Percentiles rank a stretch among this genome's conserved stretches.
Evolutionary conservation across 305 asterid species (phyloP).

Genomic region (Solanum hybrid): DNA sequence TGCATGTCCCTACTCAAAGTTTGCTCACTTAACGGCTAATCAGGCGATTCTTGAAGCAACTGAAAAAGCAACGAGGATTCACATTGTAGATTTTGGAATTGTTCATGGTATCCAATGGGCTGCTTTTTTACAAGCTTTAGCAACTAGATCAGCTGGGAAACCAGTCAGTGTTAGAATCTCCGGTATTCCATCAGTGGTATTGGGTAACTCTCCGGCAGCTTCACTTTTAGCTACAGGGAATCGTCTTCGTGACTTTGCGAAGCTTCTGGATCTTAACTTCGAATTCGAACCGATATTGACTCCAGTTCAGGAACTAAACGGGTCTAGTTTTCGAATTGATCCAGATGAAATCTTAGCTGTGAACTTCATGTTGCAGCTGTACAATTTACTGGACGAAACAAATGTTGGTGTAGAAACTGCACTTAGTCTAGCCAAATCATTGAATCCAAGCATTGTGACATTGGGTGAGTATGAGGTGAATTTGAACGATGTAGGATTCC

Average conservation of each 20-base stretch:
- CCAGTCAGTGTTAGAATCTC: conserved; percentile 62
- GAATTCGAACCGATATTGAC: conserved; percentile 63
- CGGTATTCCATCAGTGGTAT: conserved; percentile 72
- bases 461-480: conserved; percentile 75
- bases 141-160: conserved; percentile 76
- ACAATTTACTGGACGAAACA: conserved; percentile 53
- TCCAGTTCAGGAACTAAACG: conserved; percentile 46
- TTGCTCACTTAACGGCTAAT: conserved; percentile 79
- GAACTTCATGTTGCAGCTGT: conserved; percentile 84
- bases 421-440: conserved; percentile 54
- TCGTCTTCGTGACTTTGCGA: conserved; percentile 68
- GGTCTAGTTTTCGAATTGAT: conserved; percentile 48
- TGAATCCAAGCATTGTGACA: conserved; percentile 70
- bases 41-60: conserved; percentile 90
- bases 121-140: conserved; percentile 80
- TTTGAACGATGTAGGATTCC: conserved; percentile 51
- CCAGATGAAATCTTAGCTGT: conserved; percentile 60
- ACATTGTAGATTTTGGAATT: conserved; percentile 84
- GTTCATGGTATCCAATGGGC: conserved; percentile 97
- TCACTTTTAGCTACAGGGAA: conserved; percentile 78
- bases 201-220: conserved; percentile 50
- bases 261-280: conserved; percentile 66
- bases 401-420: conserved; percentile 46
- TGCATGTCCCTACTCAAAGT: conserved; percentile 91
- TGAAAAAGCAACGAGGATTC: conserved; percentile 48